Evolutionary conservation across 2,329 filamentous ascomycete genomes (phyloP), one percentile per base, ranked within the genome.

Genomic region (Aspergillus arachidicola): DNA sequence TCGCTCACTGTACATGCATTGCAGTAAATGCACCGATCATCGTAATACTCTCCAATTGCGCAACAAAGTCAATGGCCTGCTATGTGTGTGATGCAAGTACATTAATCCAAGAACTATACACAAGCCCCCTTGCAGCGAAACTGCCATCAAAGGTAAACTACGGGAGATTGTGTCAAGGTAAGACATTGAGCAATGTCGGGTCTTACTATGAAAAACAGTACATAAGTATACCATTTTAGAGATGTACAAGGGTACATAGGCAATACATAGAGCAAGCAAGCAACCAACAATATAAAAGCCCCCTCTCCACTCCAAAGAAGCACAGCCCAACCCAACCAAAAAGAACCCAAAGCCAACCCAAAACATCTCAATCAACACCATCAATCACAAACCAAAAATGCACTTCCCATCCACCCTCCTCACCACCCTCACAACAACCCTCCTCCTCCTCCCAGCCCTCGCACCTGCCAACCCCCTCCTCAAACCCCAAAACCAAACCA

Each of bases 381-480:
- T 28, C 28, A 36, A 54, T 14, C 28, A 4, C 26, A 53, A 53
- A 9, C 16, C 54, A 38, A 36, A 55, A 45, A 51, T 58, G 14
- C 58, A 55, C 48, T 14, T 53, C 55, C 19, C 21, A 11, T 16
- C 10, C 7, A 45, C 46, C 53, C 58, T 66, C 34, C 21, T 51
- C 45, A 30, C 62, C n/a, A 56, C 36, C 1, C 14, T 16, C 14
- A 16, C 14, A 6, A 41, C 16, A 19, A 19, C 54, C 48, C 58
- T 66, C 30, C 19, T 46, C 54, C 32, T 60, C 48, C 59, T 65
- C 57, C 50, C 58, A 48, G 10, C 34, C 34, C 21, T 46, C n/a
- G 23, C 57, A 38, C 32, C 36, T 6, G 16, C 53, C 3, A 26
- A 48, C 19, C 16, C 38, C 23, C 11, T 9, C 41, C 41, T 11